Base-by-base conservation (phyloP, 2,329 filamentous ascomycete species). In the Rhynchosporium secalis region DNA sequence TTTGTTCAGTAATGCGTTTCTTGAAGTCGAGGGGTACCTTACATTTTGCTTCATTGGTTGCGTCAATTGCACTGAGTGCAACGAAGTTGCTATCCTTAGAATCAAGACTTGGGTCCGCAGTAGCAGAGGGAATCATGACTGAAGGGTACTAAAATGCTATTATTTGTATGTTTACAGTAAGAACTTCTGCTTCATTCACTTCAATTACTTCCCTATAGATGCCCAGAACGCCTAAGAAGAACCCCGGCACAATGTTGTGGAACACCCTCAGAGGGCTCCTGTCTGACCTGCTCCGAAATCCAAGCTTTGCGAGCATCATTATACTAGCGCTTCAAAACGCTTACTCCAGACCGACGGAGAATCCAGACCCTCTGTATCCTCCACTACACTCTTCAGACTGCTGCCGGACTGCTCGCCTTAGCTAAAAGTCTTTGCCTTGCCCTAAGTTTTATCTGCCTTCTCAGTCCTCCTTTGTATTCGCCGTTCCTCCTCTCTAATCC, bases 71-170 rank as follows among this genome's bases (percentile, higher is more conserved):
- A 43, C 70, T 68, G 38, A 70, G 59, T 10, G 73, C 62, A 54
- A 65, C 64, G 57, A 75, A 75, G 1, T 66, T 45, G 6, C 49
- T 36, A 55, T 74, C 69, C 15, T 63, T 66, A 0, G 68, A 69
- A 54, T 75, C 74, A 47, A 71, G 65, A 26, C 58, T 62, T n/a
- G 72, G 70, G 43, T 75, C 70, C 8, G 63, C 73, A 7, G 67
- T 68, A 5, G 71, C 72, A 43, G 74, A 73, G 2, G 74, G 74
- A 20, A 75, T 65, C 12, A 75, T 68, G 10, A 73, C 65, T 1
- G 74, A 73, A 3, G 73, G 74, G 56, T 74, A 75, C 72, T 74
- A 41, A 61, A 28, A 36, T 13, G 28, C 33, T 31, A 33, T 64
- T 36, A 63, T 20, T 20, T 20, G 20, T 20, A 20, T 20, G 20